phyloP scores from a whole-genome alignment of 176 grass and related monocot genomes.

The Oryza glumipatula region DNA sequence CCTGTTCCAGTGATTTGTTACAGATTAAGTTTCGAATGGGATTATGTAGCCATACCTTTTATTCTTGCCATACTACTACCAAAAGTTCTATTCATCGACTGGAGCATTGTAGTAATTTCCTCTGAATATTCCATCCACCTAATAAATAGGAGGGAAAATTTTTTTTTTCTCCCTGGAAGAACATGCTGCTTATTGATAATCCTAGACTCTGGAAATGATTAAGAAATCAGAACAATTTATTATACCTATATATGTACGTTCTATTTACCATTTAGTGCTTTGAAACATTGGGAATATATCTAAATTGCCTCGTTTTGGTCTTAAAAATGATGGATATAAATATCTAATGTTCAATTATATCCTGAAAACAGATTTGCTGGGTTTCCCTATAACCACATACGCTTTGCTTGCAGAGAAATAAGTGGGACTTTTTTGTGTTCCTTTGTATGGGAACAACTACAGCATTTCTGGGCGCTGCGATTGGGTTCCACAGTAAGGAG shows the following conservation, averaged over 20 bases:
- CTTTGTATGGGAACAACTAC: slow-evolving; percentile 81
- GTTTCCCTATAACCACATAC: slow-evolving; percentile 9
- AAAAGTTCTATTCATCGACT: not conserved
- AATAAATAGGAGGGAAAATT: not conserved
- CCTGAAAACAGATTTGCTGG: not conserved
- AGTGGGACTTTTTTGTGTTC: slow-evolving; percentile 92
- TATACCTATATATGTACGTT: not conserved
- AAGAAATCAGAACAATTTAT: slow-evolving; percentile 5
- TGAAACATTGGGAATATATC: not conserved
- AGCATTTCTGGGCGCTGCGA: slow-evolving; percentile 58
- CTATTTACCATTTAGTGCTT: slow-evolving; percentile 16
- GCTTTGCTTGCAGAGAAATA: slow-evolving; percentile 75
- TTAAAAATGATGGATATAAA: slow-evolving; percentile 3
- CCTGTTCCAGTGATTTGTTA: not conserved
- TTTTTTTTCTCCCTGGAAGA: not conserved
- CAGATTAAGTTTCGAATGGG: not conserved
- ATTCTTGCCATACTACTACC: not conserved
- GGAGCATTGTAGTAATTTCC: slow-evolving; percentile 12
- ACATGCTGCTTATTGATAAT: slow-evolving; percentile 12
- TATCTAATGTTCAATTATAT: slow-evolving; percentile 23
- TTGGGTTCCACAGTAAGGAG: slow-evolving; percentile 83
- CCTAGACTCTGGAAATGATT: not conserved
- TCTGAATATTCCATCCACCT: slow-evolving; percentile 1
- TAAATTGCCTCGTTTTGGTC: not conserved
- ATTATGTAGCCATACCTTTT: not conserved